Evolutionary conservation across 805 yeast species (phyloP).

Genomic region (Ogataea henricii): DNA sequence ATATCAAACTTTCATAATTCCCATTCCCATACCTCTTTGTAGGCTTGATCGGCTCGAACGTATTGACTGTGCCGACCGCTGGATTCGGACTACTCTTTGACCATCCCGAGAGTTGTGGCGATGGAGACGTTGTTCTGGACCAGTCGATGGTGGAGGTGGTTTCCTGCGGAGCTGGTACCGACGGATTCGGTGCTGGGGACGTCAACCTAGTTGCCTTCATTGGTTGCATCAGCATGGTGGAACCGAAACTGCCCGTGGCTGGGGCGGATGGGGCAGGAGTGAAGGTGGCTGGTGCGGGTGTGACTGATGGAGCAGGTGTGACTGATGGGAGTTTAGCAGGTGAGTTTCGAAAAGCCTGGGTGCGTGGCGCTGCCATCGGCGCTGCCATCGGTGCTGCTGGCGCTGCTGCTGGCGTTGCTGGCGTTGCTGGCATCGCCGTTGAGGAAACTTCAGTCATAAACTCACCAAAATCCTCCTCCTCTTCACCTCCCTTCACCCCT

Average conservation of each 20-base stretch:
- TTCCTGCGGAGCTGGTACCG: neutral
- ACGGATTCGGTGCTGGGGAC: conserved; percentile 8
- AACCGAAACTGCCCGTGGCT: too few relatives aligned
- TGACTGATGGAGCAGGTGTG: neutral
- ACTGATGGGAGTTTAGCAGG: neutral
- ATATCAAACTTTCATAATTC: conserved; percentile 13
- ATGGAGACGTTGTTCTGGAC: conserved; percentile 6
- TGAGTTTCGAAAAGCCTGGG: too few relatives aligned
- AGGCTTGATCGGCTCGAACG: conserved; percentile 26
- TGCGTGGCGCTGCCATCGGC: neutral
- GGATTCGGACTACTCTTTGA: neutral
- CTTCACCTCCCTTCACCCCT: neutral
- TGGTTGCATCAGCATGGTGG: conserved; percentile 27
- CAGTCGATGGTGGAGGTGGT: conserved; percentile 14
- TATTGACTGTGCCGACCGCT: conserved; percentile 1
- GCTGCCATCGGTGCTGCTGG: conserved; percentile 6
- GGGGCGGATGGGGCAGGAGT: neutral
- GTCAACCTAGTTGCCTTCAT: conserved; percentile 21
- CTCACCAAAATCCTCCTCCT: conserved; percentile 22
- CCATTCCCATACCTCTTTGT: conserved; percentile 18
- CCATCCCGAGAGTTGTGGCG: neutral
- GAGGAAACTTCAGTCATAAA: conserved; percentile 7
- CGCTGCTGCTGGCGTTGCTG: neutral
- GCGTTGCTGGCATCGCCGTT: neutral
- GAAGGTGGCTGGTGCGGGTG: conserved; percentile 1